Evolutionary conservation across 140 eudicot species (phyloP).

Genomic region (Oenanthe javanica): DNA sequence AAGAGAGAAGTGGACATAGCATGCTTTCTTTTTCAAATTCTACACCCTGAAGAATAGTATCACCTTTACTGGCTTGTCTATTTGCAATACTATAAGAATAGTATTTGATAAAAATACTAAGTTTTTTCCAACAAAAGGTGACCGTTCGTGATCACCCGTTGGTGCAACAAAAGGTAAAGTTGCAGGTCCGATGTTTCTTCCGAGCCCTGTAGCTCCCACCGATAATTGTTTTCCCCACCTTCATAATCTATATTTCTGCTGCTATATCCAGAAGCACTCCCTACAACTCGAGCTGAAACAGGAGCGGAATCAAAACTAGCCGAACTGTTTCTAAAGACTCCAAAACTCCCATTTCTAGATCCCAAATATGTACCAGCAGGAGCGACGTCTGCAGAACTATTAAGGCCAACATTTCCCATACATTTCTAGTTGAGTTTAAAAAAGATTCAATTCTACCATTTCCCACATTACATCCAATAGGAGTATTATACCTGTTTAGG

Average conservation of each 20-base stretch:
- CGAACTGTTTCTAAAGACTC: conserved; percentile 54
- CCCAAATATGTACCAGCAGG: conserved; percentile 41
- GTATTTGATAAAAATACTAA: too few relatives aligned
- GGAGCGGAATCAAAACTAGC: conserved; percentile 54
- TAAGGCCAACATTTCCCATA: conserved; percentile 60
- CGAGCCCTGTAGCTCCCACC: conserved; percentile 46
- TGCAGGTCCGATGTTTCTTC: conserved; percentile 39
- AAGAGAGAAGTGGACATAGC: background rate
- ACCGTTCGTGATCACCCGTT: conserved; percentile 19
- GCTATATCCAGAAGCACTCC: conserved; percentile 20
- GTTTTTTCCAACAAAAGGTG: too few relatives aligned
- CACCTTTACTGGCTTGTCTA: conserved; percentile 78
- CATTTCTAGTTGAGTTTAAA: conserved; percentile 33
- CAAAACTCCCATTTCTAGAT: conserved; percentile 50
- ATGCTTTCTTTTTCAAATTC: background rate
- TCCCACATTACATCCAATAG: conserved; percentile 55
- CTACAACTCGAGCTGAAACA: conserved; percentile 38
- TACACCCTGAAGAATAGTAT: background rate
- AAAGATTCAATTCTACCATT: conserved; percentile 45
- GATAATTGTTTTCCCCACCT: conserved; percentile 24
- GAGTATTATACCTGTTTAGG: conserved; percentile 51
- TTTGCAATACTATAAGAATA: conserved; percentile 55
- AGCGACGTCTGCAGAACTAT: conserved; percentile 23
- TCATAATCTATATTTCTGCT: conserved; percentile 16
- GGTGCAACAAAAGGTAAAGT: conserved; percentile 31